These are phyloP conservation scores for Epichloe coenophiala DNA, from an alignment of 2,329 filamentous ascomycete genomes.

Conservation along the genomic window DNA sequence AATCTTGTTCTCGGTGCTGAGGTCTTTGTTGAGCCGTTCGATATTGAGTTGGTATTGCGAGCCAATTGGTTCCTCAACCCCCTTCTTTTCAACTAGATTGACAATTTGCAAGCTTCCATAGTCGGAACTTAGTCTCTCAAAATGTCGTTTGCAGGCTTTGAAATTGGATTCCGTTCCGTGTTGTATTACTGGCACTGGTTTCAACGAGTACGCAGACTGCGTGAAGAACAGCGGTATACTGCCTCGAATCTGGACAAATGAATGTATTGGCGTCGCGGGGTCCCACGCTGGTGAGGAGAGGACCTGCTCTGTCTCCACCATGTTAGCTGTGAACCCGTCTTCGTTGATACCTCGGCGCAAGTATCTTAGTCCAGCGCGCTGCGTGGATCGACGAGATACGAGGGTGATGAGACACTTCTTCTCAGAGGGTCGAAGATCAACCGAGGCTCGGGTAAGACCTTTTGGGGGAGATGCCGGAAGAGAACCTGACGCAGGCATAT, in stretches of 20 bases:
- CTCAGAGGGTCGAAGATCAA: constrained; percentile 34
- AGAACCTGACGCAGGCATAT: constrained; percentile 20
- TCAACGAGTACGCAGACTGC: constrained; percentile 85
- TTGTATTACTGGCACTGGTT: constrained; percentile 69
- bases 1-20: constrained; percentile 27
- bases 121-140: constrained; percentile 49
- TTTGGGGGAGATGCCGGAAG: constrained; percentile 12
- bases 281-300: constrained; percentile 60
- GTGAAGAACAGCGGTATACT: constrained; percentile 94
- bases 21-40: constrained; percentile 50
- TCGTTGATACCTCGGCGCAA: constrained; percentile 83
- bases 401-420: constrained; percentile 66
- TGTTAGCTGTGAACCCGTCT: constrained; percentile 76
- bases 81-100: constrained; percentile 80
- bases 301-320: constrained; percentile 90
- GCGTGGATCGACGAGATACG: constrained; percentile 77
- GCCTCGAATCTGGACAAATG: constrained; percentile 76
- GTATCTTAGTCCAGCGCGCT: constrained; percentile 80
- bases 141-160: constrained; percentile 66
- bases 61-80: constrained; percentile 72
- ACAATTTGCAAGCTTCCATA: constrained; percentile 72
- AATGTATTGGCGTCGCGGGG: constrained; percentile 50
- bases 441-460: constrained; percentile 15
- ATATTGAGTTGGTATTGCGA: constrained; percentile 61
- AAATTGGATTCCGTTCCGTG: constrained; percentile 72